These are phyloP conservation scores for Thermomyces lanuginosus DNA, from an alignment of 2,329 filamentous ascomycete genomes.

Conservation along the genomic window DNA sequence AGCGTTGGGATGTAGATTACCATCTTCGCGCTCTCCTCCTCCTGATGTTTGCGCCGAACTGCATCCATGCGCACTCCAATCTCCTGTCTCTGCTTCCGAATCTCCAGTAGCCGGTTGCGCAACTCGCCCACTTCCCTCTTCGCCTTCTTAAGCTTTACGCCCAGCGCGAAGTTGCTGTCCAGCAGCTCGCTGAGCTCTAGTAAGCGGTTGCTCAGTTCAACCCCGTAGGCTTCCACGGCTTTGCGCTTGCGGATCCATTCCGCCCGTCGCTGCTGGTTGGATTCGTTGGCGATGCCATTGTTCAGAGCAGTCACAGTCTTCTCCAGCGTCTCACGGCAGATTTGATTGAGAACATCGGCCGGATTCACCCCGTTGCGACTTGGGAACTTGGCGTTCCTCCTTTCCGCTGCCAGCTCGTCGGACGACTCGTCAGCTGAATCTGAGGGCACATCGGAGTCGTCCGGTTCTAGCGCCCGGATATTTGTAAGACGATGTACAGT, in stretches of 20 bases:
- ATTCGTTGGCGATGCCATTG: slow-evolving; percentile 24
- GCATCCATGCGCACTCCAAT: slow-evolving; percentile 36
- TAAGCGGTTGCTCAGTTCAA: slow-evolving; percentile 33
- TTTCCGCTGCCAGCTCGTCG: slow-evolving; percentile 13
- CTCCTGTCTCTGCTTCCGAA: slow-evolving; percentile 34
- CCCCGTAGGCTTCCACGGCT: slow-evolving; percentile 32
- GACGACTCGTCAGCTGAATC: slow-evolving; percentile 10
- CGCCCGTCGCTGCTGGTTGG: slow-evolving; percentile 21
- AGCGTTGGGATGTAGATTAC: no score
- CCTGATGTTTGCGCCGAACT: slow-evolving; percentile 26
- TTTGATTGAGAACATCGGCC: slow-evolving; percentile 36
- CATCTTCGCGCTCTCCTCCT: slow-evolving; percentile 21
- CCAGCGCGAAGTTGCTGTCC: slow-evolving; percentile 33
- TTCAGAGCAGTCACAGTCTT: slow-evolving; percentile 29
- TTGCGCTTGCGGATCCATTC: slow-evolving; percentile 31
- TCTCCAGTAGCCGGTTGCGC: slow-evolving; percentile 30
- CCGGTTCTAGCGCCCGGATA: slow-evolving; percentile 14
- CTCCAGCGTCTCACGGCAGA: slow-evolving; percentile 35
- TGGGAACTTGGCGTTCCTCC: slow-evolving; percentile 25
- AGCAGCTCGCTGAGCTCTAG: slow-evolving; percentile 37
- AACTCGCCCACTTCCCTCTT: slow-evolving; percentile 31
- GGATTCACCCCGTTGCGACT: slow-evolving; percentile 32
- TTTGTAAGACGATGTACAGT: slow-evolving; percentile 27
- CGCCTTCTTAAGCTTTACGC: slow-evolving; percentile 28
- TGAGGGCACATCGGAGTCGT: slow-evolving; percentile 7